Percentiles rank a stretch among this genome's conserved stretches.
These are phyloP conservation scores for Dothideomycetes sp. DNA, from an alignment of 2,329 filamentous ascomycete species.

Conservation along the genomic window DNA sequence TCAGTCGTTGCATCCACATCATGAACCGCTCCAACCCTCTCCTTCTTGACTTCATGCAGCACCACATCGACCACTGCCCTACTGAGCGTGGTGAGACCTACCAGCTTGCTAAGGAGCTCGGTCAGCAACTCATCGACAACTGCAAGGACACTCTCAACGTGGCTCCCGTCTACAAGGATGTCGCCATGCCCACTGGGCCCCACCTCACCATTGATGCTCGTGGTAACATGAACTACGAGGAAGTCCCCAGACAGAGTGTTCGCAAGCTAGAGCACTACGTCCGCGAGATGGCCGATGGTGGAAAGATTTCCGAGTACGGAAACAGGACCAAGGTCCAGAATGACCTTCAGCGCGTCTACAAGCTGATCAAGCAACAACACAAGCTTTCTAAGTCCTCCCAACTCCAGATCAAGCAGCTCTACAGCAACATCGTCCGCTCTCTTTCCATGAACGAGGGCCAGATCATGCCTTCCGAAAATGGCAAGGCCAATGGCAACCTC, in stretches of 20 bases:
- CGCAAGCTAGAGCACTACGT: conserved; percentile 98
- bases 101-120: conserved; percentile 90
- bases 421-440: conserved; percentile 87
- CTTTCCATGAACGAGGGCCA: conserved; percentile 97
- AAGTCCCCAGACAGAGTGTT: conserved; percentile 75
- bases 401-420: conserved; percentile 89
- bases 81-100: conserved; percentile 96
- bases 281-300: conserved; percentile 94
- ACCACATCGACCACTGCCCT: conserved; percentile 98
- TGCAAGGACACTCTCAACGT: conserved; percentile 82
- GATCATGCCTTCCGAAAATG: conserved; percentile 81
- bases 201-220: conserved; percentile 85
- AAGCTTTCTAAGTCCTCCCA: conserved; percentile 94
- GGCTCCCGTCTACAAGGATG: conserved; percentile 90
- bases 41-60: conserved; percentile 97
- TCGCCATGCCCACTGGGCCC: conserved; percentile 81
- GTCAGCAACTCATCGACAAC: conserved; percentile 89
- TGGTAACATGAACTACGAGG: conserved; percentile 86
- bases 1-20: conserved; percentile 95
- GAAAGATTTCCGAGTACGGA: conserved; percentile 97
- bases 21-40: conserved; percentile 98
- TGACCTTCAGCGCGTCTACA: conserved; percentile 89
- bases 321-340: conserved; percentile 97
- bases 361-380: conserved; percentile 96
- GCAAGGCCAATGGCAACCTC: conserved; percentile 48